phyloP scores from a whole-genome alignment of 2,329 filamentous ascomycete species.

The Didymellaceae sp. region DNA sequence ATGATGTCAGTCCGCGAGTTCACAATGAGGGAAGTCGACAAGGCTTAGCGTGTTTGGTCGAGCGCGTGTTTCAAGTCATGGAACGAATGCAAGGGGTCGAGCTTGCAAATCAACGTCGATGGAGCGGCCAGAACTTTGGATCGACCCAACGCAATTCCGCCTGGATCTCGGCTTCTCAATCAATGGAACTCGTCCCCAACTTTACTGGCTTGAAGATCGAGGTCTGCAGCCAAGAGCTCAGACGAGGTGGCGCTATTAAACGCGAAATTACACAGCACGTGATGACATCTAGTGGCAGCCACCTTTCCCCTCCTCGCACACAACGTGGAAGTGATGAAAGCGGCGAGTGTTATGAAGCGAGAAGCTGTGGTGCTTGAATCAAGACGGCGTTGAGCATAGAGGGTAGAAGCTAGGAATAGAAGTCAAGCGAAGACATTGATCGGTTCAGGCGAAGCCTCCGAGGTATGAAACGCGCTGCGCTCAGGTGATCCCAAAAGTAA shows the following conservation, averaged over 20 bases:
- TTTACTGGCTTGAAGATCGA: not conserved
- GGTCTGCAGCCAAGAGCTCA: not conserved
- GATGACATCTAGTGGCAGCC: conserved; percentile 1
- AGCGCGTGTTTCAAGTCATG: conserved; percentile 15
- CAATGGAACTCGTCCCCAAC: not conserved
- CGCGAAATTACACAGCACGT: conserved; percentile 10
- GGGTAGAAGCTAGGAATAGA: conserved; percentile 7
- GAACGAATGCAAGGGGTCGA: conserved; percentile 11
- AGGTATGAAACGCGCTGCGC: conserved; percentile 12
- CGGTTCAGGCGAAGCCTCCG: conserved; percentile 6
- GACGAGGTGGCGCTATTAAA: conserved; percentile 12
- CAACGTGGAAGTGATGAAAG: not conserved
- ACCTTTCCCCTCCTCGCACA: not conserved
- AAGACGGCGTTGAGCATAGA: not conserved
- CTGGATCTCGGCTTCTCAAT: not conserved
- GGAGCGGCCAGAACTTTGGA: conserved; percentile 14
- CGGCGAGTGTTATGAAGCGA: not conserved
- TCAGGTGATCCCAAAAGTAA: conserved; percentile 1
- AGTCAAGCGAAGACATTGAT: not conserved
- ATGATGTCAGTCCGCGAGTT: conserved; percentile 6
- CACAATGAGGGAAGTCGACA: not conserved
- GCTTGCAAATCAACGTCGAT: conserved; percentile 1
- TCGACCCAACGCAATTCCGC: conserved; percentile 6
- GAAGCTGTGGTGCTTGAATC: conserved; percentile 1
- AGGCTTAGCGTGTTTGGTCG: conserved; percentile 7